Base-by-base conservation (phyloP, 2,329 filamentous ascomycete species). In the Curvularia sp. region DNA sequence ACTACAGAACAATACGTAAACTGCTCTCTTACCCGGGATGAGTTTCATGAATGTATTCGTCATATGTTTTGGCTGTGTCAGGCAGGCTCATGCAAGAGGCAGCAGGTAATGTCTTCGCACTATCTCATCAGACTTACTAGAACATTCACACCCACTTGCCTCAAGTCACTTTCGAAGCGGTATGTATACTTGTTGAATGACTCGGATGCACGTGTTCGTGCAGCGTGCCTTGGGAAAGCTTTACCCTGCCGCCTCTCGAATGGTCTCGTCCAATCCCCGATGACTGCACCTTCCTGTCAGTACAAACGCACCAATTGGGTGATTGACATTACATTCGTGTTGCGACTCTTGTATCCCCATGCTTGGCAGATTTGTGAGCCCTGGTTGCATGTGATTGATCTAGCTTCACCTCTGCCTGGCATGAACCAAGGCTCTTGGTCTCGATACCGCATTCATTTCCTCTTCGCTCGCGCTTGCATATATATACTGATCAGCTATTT, bases 381-480 rank as follows among this genome's bases (percentile, higher is more conserved):
- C n/a, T 12, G 19, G 30, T 15, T 18, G 36, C 41, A 23, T 41
- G 21, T 38, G 25, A 13, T 30, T 34, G 12, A 30, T 28, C 12
- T 32, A 2, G 21, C 46, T 30, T 34, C n/a, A 38, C 43, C 43
- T 56, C 30, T n/a, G 15, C n/a, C 19, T 30, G 23, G 41, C 36
- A 45, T 28, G 15, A 23, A 51, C 41, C 32, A 51, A 28, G 9
- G 10, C 19, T 42, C 50, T 27, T n/a, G 19, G 32, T 1, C 9
- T 25, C 12, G 28, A 27, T 25, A 46, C 32, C n/a, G 36, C 53
- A 46, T 46, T 52, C 32, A 52, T 30, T 56, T 18, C 18, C 12
- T 21, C 19, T 39, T 32, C 19, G 19, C 12, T 23, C 19, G 28
- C 53, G 32, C 53, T 56, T 52, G 5, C 27, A 46, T 32, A 19